phyloP scores from a whole-genome alignment of 1,139 yeast species.

The Debaryomyces sp. region DNA sequence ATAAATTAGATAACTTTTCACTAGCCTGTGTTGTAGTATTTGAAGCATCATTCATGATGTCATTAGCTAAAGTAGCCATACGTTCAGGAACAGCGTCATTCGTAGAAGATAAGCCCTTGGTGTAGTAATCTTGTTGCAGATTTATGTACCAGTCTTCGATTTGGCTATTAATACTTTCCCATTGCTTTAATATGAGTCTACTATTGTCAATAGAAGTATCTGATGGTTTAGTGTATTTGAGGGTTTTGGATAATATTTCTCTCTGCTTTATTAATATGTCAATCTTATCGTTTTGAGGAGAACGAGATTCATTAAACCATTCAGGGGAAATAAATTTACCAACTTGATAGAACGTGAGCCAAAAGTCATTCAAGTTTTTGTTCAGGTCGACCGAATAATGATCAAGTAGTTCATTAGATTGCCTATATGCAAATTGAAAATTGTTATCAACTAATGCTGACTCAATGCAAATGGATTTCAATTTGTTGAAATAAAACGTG shows the following conservation, averaged over 20 bases:
- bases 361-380: conserved; percentile 36
- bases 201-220: conserved; percentile 30
- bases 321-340: conserved; percentile 55
- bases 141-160: conserved; percentile 25
- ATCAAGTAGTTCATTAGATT: conserved; percentile 33
- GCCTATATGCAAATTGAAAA: conserved; percentile 53
- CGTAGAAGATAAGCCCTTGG: neutral
- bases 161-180: conserved; percentile 34
- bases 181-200: conserved; percentile 37
- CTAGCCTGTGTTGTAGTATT: conserved; percentile 41
- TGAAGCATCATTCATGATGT: conserved; percentile 37
- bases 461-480: conserved; percentile 58
- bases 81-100: conserved; percentile 11
- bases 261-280: conserved; percentile 44
- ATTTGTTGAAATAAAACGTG: conserved; percentile 29
- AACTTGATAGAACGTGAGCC: conserved; percentile 68
- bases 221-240: conserved; percentile 28
- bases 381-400: conserved; percentile 16
- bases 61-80: conserved; percentile 27
- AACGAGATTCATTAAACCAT: conserved; percentile 39
- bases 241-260: conserved; percentile 48
- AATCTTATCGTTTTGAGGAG: conserved; percentile 20
- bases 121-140: conserved; percentile 3
- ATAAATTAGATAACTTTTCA: conserved; percentile 53
- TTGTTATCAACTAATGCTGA: conserved; percentile 57